These are phyloP conservation scores for Brettanomyces naardenensis DNA, from an alignment of 805 yeast species.

Conservation along the genomic window DNA sequence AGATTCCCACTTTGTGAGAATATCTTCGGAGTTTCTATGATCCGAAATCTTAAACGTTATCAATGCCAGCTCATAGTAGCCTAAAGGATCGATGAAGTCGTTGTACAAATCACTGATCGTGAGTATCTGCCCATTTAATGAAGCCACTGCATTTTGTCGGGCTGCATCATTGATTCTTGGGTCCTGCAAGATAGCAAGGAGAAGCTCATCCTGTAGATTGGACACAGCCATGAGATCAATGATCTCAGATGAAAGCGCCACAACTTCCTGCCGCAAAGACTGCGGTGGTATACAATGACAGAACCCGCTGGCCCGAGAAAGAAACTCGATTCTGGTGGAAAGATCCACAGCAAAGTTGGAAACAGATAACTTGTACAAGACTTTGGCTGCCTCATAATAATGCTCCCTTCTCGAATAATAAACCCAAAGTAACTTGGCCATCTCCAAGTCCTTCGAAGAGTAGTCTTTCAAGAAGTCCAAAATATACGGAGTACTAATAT, in stretches of 20 bases:
- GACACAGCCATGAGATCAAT: conserved; percentile 84
- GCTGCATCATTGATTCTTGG: conserved; percentile 39
- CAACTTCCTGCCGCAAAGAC: conserved; percentile 66
- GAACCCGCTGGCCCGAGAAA: conserved; percentile 89
- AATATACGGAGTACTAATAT: conserved; percentile 74
- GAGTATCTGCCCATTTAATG: conserved; percentile 57
- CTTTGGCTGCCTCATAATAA: conserved; percentile 77
- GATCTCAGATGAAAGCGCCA: conserved; percentile 57
- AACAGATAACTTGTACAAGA: conserved; percentile 62
- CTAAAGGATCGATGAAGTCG: conserved; percentile 78
- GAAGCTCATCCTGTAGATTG: conserved; percentile 67
- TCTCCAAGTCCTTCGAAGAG: conserved; percentile 52
- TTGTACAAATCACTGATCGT: conserved; percentile 77
- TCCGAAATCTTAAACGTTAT: conserved; percentile 77
- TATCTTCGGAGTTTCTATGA: conserved; percentile 76
- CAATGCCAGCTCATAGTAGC: conserved; percentile 77
- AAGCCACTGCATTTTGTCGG: conserved; percentile 40
- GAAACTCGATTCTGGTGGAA: conserved; percentile 72
- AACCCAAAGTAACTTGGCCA: conserved; percentile 82
- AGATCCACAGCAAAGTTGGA: conserved; percentile 65
- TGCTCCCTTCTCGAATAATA: conserved; percentile 79
- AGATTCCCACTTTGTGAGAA: conserved; percentile 72
- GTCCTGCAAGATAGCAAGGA: conserved; percentile 42
- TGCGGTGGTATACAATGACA: conserved; percentile 82
- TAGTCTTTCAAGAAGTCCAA: conserved; percentile 68